phyloP scores from a whole-genome alignment of 257 asterid genomes.

The Nicotiana undulata region DNA sequence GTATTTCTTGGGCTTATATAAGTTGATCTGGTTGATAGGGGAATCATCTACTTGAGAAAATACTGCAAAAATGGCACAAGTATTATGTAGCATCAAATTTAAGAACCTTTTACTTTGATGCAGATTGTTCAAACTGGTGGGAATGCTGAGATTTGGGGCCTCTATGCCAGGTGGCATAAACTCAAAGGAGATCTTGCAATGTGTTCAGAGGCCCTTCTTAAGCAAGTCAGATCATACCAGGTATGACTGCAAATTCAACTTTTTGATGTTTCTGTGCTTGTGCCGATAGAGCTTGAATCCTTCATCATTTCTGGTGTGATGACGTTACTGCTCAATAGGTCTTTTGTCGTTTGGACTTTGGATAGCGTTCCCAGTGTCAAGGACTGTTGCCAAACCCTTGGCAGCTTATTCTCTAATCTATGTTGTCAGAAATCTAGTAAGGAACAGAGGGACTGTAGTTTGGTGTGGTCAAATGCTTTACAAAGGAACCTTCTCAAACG shows the following conservation, averaged over 20 bases:
- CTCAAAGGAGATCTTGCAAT: constrained; percentile 77
- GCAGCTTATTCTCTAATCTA: neutral
- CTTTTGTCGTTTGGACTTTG: neutral
- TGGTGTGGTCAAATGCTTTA: neutral
- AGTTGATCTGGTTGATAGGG: neutral
- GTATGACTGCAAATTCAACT: neutral
- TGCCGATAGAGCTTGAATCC: neutral
- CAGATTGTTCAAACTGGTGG: constrained; percentile 61
- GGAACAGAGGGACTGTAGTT: neutral
- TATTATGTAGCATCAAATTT: neutral
- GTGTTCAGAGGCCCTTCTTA: constrained; percentile 91
- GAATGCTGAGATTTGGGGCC: constrained; percentile 66
- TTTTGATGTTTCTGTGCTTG: neutral
- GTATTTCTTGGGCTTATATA: neutral
- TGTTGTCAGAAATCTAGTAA: neutral
- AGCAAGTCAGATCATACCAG: constrained; percentile 84
- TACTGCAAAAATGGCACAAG: neutral
- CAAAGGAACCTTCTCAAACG: neutral
- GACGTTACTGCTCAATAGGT: neutral
- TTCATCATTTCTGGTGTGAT: neutral
- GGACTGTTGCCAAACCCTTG: neutral
- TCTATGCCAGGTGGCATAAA: constrained; percentile 84
- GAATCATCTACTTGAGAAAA: neutral
- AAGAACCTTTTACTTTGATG: neutral
- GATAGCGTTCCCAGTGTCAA: neutral